Evolutionary conservation across 768 basidiomycete species (phyloP), one percentile per base, ranked within the genome.

Genomic region (Lactarius hatsudake): DNA sequence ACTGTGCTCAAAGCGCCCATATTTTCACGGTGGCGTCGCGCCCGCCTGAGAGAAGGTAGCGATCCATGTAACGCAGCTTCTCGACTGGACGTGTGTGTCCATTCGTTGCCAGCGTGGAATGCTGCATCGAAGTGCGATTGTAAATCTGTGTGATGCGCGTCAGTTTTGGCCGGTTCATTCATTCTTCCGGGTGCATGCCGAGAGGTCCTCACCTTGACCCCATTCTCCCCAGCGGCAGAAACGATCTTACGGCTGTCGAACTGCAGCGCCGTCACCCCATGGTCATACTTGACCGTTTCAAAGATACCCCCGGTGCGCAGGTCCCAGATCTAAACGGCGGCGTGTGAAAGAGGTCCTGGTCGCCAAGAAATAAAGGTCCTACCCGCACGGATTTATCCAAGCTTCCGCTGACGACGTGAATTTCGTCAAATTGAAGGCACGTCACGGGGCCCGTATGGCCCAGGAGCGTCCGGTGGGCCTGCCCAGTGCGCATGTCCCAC

Each of bases 401-500:
- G 75, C 92, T 92, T 45, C 97, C 97, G 61, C 90, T 96, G 54
- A 89, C 87, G 72, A 98, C 90, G 75, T 97, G 91, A 65, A 91
- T 81, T 79, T 98, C 96, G 79, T 99, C 97, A 74, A 99, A 98
- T 76, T 98, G 91, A 8, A 99, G 82, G 74, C 91, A 94, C 2
- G 94, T 98, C 59, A 99, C 87, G 10, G 97, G 95, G 0, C 83
- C 93, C 5, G 93, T 97, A 75, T 99, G 97, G 2, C 96, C 97
- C 59, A 92, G 78, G 48, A 99, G 80, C 13, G 95, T 97, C 43
- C 96, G 84, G 77, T 98, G 96, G 9, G 94, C 90, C 74, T 98
- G 96, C 7, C 97, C 97, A 36, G 96, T 99, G 55, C 97, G 90
- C 95, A 98, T 98, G 75, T 99, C 97, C 97, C 97, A 99, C 96